Conservation (phyloP, 2,329 filamentous ascomycete species). For the Rutstroemia sp. region DNA sequence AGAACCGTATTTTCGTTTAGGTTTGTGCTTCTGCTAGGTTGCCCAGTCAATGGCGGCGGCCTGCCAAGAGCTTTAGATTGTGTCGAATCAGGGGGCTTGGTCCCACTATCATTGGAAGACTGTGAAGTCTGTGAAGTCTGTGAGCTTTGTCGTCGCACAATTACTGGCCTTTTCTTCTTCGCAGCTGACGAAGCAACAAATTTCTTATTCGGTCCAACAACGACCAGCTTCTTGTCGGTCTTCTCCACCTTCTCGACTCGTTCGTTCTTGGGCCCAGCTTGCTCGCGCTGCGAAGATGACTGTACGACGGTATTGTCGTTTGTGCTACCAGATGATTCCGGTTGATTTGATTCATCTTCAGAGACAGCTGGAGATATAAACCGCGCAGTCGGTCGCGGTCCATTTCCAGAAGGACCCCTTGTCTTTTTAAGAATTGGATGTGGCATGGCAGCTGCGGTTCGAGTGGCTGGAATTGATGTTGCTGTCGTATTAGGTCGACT, state of each 20-base stretch:
- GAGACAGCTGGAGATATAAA: conserved; percentile 49
- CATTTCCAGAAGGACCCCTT: conserved; percentile 44
- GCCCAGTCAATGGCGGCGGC: background rate
- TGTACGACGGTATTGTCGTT: conserved; percentile 25
- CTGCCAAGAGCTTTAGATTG: background rate
- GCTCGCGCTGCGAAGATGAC: conserved; percentile 18
- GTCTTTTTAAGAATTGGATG: conserved; percentile 56
- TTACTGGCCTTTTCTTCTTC: conserved; percentile 39
- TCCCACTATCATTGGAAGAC: conserved; percentile 20
- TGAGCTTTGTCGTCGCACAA: conserved; percentile 41
- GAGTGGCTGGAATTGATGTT: conserved; percentile 9
- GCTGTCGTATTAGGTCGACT: conserved; percentile 19
- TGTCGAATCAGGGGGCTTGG: conserved; percentile 3
- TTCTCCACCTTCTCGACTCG: conserved; percentile 16
- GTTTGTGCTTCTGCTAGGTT: background rate
- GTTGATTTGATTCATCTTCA: conserved; percentile 32
- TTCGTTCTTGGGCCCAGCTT: conserved; percentile 7
- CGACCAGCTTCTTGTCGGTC: conserved; percentile 9
- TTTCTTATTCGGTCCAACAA: conserved; percentile 28
- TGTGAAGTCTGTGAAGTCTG: conserved; percentile 45
- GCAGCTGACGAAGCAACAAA: conserved; percentile 37
- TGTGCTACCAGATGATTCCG: conserved; percentile 37
- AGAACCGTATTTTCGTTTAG: background rate
- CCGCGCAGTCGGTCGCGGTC: conserved; percentile 52
- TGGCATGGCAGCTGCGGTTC: conserved; percentile 34